A percentile compares a stretch with the other conserved stretches of the same genome.
Conservation (phyloP, 768 basidiomycete species). For the Cubamyces lactineus region DNA sequence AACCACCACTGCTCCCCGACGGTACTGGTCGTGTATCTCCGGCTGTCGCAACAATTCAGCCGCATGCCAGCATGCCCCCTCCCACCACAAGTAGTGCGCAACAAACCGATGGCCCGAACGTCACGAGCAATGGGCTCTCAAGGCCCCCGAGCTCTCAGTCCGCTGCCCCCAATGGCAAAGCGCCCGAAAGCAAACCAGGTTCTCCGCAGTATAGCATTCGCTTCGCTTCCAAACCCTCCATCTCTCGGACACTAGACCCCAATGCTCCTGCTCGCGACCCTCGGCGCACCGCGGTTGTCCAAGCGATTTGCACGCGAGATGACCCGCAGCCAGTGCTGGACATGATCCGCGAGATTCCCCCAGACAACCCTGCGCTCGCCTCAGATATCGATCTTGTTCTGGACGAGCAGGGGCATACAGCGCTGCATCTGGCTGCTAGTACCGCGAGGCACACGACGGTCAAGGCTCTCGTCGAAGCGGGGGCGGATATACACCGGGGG, state of each 20-base stretch:
- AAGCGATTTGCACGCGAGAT: conserved; percentile 69
- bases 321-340: conserved; percentile 66
- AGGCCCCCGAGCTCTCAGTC: conserved; percentile 50
- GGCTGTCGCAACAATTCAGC: conserved; percentile 3
- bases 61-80: conserved; percentile 33
- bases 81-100: conserved; percentile 19
- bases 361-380: conserved; percentile 40
- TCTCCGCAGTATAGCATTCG: conserved; percentile 53
- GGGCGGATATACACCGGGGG: conserved; percentile 89
- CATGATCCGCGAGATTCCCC: conserved; percentile 64
- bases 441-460: conserved; percentile 72
- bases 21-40: conserved; percentile 20
- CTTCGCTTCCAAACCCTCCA: conserved; percentile 67
- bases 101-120: conserved; percentile 35
- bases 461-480: conserved; percentile 68
- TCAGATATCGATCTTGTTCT: conserved; percentile 80
- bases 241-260: conserved; percentile 56
- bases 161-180: conserved; percentile 46
- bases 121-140: conserved; percentile 48
- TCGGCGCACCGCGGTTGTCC: conserved; percentile 63
- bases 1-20: conserved; percentile 36
- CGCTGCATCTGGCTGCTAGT: conserved; percentile 91
- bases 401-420: conserved; percentile 94
- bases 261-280: conserved; percentile 50
- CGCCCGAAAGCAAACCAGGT: conserved; percentile 44